A percentile compares a stretch with the other conserved stretches of the same genome.
Evolutionary conservation across 75 land plant genomes (phyloP).

Genomic region (Chamaecyparis obtusa): DNA sequence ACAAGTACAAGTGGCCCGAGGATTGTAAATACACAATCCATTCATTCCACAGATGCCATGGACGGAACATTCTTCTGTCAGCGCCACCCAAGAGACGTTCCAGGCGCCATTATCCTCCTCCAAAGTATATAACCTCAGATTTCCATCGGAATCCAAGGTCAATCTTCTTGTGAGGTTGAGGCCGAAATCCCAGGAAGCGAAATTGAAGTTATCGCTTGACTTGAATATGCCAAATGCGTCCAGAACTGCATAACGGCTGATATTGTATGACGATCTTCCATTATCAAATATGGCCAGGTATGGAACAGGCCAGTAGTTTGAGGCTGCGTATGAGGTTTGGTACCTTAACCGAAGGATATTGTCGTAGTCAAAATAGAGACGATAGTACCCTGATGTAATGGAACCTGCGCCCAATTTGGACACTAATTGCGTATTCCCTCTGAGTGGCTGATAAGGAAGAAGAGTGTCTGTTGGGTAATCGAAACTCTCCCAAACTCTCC

Average conservation of each 20-base stretch:
- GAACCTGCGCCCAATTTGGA: not conserved
- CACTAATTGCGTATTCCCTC: not conserved
- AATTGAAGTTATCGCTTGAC: not conserved
- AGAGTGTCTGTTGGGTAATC: no score
- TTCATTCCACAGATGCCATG: not conserved
- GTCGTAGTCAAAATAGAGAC: not conserved
- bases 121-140: no score
- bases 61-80: not conserved
- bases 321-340: not conserved
- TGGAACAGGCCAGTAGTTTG: not conserved
- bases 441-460: not conserved
- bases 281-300: not conserved
- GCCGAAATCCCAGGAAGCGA: not conserved
- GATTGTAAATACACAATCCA: not conserved
- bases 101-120: no score
- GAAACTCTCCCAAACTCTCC: no score
- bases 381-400: not conserved
- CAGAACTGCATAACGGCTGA: not conserved
- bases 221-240: not conserved
- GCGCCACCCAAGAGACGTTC: no score
- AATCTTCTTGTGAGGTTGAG: no score
- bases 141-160: no score
- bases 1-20: no score
- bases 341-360: not conserved
- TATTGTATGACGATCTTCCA: not conserved